phyloP scores from a whole-genome alignment of 2,329 filamentous ascomycete genomes.

The Sporothrix schenckii region DNA sequence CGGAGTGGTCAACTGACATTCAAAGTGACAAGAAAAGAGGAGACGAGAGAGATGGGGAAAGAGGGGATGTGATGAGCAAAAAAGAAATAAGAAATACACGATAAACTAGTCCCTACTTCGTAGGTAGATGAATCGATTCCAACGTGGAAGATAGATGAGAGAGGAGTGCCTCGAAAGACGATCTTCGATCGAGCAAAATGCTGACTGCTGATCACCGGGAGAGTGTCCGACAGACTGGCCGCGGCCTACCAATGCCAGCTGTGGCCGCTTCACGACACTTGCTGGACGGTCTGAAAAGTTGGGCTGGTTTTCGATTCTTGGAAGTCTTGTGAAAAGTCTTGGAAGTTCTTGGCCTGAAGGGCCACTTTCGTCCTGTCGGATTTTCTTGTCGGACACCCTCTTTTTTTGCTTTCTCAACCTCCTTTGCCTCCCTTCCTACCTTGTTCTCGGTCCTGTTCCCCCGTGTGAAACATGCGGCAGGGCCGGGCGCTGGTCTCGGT shows the following conservation, averaged over 20 bases:
- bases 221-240: background rate
- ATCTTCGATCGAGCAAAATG: background rate
- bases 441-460: background rate
- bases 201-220: conserved; percentile 15
- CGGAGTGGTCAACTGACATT: background rate
- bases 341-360: too few relatives aligned
- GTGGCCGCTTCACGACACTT: too few relatives aligned
- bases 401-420: background rate
- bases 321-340: background rate
- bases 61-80: background rate
- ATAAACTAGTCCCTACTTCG: too few relatives aligned
- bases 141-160: background rate
- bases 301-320: background rate
- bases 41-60: background rate
- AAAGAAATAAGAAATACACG: too few relatives aligned
- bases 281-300: too few relatives aligned
- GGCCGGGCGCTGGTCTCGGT: background rate
- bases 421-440: background rate
- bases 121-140: background rate
- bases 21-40: background rate
- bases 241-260: too few relatives aligned
- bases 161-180: background rate
- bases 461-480: conserved; percentile 16
- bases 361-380: background rate
- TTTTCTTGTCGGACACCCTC: conserved; percentile 9